Conservation (phyloP, 2,329 filamentous ascomycete species). For the Bipolaris bicolor region DNA sequence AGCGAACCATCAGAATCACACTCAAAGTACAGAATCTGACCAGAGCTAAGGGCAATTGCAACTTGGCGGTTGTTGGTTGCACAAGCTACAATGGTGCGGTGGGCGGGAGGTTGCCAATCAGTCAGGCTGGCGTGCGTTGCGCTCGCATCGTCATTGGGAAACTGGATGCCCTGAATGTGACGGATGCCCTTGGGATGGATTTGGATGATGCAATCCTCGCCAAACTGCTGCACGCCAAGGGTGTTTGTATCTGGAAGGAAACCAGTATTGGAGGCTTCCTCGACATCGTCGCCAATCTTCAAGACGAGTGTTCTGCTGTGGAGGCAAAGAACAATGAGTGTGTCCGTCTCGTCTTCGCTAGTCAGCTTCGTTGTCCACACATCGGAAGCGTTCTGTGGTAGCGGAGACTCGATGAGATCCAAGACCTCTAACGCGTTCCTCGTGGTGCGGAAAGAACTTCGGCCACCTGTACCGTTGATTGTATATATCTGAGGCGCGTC, state of each 20-base stretch:
- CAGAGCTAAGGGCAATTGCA: conserved; percentile 89
- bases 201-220: conserved; percentile 89
- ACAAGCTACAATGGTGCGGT: conserved; percentile 93
- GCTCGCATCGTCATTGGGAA: conserved; percentile 31
- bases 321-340: conserved; percentile 95
- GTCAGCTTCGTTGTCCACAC: conserved; percentile 96
- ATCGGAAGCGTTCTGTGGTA: conserved; percentile 84
- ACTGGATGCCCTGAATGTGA: conserved; percentile 73
- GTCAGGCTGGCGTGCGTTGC: conserved; percentile 68
- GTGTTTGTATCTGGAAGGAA: conserved; percentile 90
- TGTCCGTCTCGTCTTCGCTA: conserved; percentile 81
- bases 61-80: conserved; percentile 94
- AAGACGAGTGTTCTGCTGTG: conserved; percentile 88
- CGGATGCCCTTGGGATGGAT: conserved; percentile 96
- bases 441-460: conserved; percentile 87
- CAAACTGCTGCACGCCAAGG: conserved; percentile 89
- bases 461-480: conserved; percentile 84
- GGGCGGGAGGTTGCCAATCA: conserved; percentile 91
- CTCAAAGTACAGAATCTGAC: conserved; percentile 97
- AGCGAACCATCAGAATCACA: conserved; percentile 91
- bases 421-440: conserved; percentile 93
- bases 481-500: conserved; percentile 97
- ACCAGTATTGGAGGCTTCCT: conserved; percentile 91
- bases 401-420: conserved; percentile 92
- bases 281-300: conserved; percentile 94